Percentiles rank a stretch among this genome's conserved stretches.
Evolutionary conservation across 768 basidiomycete species (phyloP).

Genomic region (Amanita phalloides): DNA sequence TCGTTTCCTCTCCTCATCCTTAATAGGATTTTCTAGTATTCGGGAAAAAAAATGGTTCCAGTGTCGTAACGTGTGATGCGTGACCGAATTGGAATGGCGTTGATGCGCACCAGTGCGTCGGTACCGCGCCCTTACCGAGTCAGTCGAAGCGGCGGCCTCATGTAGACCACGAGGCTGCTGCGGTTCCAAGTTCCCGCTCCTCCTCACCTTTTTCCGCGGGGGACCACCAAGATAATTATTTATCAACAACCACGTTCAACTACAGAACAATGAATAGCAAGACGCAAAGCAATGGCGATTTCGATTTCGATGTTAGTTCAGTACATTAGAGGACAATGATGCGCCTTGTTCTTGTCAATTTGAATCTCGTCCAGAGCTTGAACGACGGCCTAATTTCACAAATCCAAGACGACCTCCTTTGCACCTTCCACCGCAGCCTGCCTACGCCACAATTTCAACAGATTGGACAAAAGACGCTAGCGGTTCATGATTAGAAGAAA

Average conservation of each 20-base stretch:
- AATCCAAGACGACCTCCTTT: background rate
- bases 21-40: too few relatives aligned
- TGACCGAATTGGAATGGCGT: background rate
- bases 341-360: background rate
- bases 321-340: background rate
- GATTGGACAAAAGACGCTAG: background rate
- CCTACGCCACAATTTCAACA: background rate
- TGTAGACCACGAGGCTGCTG: background rate
- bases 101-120: background rate
- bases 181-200: background rate
- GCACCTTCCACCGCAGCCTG: background rate
- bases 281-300: background rate
- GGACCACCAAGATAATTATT: background rate
- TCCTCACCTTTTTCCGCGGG: background rate
- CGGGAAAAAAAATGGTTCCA: too few relatives aligned
- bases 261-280: background rate
- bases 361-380: background rate
- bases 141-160: constrained; percentile 3
- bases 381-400: background rate
- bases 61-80: background rate
- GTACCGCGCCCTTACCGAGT: constrained; percentile 2
- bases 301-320: background rate
- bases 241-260: too few relatives aligned
- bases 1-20: too few relatives aligned
- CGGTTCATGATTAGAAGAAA: background rate